A percentile compares a stretch with the other conserved stretches of the same genome.
Evolutionary conservation across 768 basidiomycete species (phyloP).

Genomic region (Cantharellus cinnabarinus): DNA sequence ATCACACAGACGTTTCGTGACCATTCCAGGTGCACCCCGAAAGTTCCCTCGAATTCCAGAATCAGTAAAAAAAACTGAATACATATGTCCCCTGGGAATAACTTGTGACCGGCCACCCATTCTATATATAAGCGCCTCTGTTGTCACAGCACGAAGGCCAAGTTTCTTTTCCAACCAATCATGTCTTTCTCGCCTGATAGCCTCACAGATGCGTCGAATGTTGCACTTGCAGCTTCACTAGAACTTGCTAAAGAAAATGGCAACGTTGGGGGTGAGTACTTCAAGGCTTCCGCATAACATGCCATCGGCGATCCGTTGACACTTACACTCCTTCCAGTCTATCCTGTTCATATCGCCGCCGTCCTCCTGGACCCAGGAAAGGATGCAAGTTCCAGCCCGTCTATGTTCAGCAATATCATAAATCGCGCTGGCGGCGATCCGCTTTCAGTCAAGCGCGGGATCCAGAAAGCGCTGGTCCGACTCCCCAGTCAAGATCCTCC

Average conservation of each 20-base stretch:
- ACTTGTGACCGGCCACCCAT: too few species aligned
- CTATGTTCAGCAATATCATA: constrained; percentile 37
- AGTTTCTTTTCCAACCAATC: too few species aligned
- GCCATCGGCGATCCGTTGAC: background rate
- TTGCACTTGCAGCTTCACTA: background rate
- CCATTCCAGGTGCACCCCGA: too few species aligned
- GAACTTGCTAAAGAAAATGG: background rate
- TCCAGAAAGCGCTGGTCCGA: constrained; percentile 62
- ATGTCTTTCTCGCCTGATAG: background rate
- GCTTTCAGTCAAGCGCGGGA: constrained; percentile 39
- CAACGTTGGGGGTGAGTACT: background rate
- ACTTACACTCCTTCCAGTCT: constrained; percentile 24
- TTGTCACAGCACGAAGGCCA: too few species aligned
- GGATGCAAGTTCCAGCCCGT: constrained; percentile 13
- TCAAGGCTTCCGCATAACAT: background rate
- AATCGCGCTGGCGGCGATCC: constrained; percentile 72
- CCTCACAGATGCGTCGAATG: background rate
- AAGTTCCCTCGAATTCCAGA: too few species aligned
- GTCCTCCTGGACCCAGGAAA: constrained; percentile 54
- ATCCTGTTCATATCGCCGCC: constrained; percentile 67
- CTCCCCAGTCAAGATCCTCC: constrained; percentile 69
- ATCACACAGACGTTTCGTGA: too few species aligned
- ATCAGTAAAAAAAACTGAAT: too few species aligned
- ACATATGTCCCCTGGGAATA: too few species aligned
- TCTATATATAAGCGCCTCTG: too few species aligned